A percentile compares a stretch with the other conserved stretches of the same genome.
Conservation (phyloP, 2,329 filamentous ascomycete species). For the Fusarium armeniacum region DNA sequence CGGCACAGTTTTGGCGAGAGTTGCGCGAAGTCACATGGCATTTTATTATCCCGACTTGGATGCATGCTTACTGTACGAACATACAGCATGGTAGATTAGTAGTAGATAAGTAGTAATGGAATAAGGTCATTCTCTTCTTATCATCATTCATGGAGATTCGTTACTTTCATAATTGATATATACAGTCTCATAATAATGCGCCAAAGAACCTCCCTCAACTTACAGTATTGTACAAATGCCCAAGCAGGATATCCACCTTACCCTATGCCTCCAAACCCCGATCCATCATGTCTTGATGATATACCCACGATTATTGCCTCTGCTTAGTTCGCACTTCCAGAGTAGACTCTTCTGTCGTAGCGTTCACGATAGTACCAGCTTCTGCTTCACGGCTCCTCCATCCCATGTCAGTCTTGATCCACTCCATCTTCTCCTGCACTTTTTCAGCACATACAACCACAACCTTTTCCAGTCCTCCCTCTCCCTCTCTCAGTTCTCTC, state of each 20-base stretch:
- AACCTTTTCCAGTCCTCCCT: conserved; percentile 26
- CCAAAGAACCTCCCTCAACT: not conserved
- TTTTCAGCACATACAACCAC: conserved; percentile 49
- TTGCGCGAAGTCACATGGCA: conserved; percentile 52
- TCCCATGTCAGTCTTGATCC: conserved; percentile 42
- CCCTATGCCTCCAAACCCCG: not conserved
- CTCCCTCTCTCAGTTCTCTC: conserved; percentile 46
- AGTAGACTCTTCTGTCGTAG: not conserved
- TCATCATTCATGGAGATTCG: not conserved
- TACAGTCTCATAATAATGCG: not conserved
- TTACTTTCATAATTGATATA: not conserved
- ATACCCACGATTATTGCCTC: not conserved
- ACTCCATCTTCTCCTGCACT: conserved; percentile 46
- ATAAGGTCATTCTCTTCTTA: conserved; percentile 9
- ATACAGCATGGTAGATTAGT: not conserved
- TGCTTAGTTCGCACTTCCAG: conserved; percentile 1
- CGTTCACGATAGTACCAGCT: not conserved
- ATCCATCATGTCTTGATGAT: not conserved
- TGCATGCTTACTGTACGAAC: conserved; percentile 14
- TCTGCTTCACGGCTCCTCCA: conserved; percentile 33
- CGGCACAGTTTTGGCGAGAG: conserved; percentile 44
- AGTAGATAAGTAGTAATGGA: not conserved
- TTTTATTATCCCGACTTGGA: conserved; percentile 17
- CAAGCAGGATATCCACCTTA: not conserved
- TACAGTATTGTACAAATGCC: not conserved